Evolutionary conservation across 2,329 filamentous ascomycete species (phyloP).

Genomic region (Ilyonectria sp.): DNA sequence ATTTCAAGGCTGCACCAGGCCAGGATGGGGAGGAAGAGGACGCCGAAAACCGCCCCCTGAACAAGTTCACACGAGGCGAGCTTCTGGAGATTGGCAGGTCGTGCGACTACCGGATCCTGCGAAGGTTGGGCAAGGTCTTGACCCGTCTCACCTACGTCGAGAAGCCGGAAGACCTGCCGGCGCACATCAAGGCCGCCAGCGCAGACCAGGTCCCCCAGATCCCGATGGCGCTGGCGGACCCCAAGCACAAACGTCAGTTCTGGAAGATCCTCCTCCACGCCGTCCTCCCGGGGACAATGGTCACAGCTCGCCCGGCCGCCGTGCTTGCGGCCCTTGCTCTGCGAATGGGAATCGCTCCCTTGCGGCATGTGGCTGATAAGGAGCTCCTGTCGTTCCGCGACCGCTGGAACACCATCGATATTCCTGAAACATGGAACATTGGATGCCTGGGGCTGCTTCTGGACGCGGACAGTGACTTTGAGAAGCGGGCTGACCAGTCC

Average conservation of each 20-base stretch:
- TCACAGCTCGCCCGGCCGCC: slow-evolving; percentile 60
- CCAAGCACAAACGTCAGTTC: slow-evolving; percentile 56
- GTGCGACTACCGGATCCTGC: slow-evolving; percentile 63
- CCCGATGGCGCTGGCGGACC: slow-evolving; percentile 58
- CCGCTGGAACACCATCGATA: slow-evolving; percentile 63
- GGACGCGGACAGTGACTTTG: slow-evolving; percentile 60
- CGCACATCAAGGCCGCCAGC: slow-evolving; percentile 55
- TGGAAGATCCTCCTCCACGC: slow-evolving; percentile 65
- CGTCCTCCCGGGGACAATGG: slow-evolving; percentile 64
- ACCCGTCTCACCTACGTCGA: slow-evolving; percentile 62
- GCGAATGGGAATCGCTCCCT: slow-evolving; percentile 61
- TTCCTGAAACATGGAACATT: slow-evolving; percentile 66
- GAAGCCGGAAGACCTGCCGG: slow-evolving; percentile 58
- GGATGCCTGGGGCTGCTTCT: slow-evolving; percentile 62
- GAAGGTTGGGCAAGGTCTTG: slow-evolving; percentile 62
- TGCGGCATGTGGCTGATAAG: slow-evolving; percentile 57
- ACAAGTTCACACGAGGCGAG: slow-evolving; percentile 60
- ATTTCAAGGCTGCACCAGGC: slow-evolving; percentile 46
- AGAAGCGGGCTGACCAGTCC: slow-evolving; percentile 46
- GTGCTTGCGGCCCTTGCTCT: slow-evolving; percentile 64
- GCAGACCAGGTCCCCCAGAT: slow-evolving; percentile 57
- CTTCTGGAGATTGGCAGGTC: slow-evolving; percentile 67
- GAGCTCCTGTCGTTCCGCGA: slow-evolving; percentile 59
- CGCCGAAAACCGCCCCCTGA: slow-evolving; percentile 41
- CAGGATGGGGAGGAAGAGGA: slow-evolving; percentile 36